Evolutionary conservation across 140 eudicot genomes (phyloP).

Genomic region (Anethum foeniculum): DNA sequence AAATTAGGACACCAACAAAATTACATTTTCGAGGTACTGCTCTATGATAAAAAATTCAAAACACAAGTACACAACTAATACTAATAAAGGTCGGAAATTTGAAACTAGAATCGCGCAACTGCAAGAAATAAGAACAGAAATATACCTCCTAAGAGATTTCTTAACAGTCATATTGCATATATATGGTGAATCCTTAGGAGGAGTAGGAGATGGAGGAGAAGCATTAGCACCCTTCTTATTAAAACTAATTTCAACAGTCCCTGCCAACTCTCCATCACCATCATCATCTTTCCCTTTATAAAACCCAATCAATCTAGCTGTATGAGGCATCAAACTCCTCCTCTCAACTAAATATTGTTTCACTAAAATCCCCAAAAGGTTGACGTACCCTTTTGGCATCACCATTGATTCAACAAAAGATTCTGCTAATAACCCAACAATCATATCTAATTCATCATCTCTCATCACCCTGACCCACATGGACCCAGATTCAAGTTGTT

Average conservation of each 20-base stretch:
- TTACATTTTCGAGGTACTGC: background rate
- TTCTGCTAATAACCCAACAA: constrained; percentile 57
- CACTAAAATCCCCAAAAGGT: constrained; percentile 54
- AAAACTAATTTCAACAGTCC: constrained; percentile 82
- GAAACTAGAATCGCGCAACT: background rate
- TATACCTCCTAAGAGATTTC: constrained; percentile 63
- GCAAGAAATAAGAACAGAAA: background rate
- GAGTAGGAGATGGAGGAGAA: constrained; percentile 66
- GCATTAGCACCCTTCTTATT: constrained; percentile 61
- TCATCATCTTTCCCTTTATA: constrained; percentile 37
- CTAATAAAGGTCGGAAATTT: background rate
- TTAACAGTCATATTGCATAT: constrained; percentile 78
- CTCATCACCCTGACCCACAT: constrained; percentile 69
- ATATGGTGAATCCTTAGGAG: constrained; percentile 71
- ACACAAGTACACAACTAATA: background rate
- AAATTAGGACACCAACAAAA: background rate
- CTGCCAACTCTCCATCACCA: constrained; percentile 52
- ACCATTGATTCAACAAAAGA: constrained; percentile 87
- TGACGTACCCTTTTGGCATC: constrained; percentile 55
- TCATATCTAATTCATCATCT: constrained; percentile 66
- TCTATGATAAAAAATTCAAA: background rate
- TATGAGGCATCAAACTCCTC: constrained; percentile 65
- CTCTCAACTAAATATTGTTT: constrained; percentile 74
- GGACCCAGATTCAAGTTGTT: constrained; percentile 68
- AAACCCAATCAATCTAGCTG: constrained; percentile 69